Percentiles rank a stretch among this genome's conserved stretches.
Conservation (phyloP, 192 early-diverging fungal species). For the Mortierella claussenii region DNA sequence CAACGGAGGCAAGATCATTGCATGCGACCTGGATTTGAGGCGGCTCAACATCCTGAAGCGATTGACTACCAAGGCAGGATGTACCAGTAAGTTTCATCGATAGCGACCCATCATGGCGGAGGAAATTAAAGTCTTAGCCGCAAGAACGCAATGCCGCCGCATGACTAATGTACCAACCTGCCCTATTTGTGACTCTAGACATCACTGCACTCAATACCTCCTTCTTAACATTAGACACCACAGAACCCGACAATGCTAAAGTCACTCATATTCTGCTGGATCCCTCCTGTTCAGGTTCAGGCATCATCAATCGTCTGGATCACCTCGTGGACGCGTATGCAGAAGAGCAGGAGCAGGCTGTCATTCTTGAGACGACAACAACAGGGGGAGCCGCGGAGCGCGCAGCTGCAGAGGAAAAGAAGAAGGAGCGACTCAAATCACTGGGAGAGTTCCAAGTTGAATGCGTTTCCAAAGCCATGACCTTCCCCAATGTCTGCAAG, state of each 20-base stretch:
- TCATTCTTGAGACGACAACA: conserved; percentile 42
- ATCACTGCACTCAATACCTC: conserved; percentile 74
- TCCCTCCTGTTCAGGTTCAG: conserved; percentile 96
- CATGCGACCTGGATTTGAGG: conserved; percentile 87
- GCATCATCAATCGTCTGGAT: conserved; percentile 92
- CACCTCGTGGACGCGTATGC: conserved; percentile 77
- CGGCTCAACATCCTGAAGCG: conserved; percentile 79
- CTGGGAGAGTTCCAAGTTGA: conserved; percentile 90
- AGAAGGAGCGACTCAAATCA: conserved; percentile 69
- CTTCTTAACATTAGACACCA: conserved; percentile 87
- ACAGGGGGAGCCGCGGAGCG: conserved; percentile 50
- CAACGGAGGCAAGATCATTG: conserved; percentile 87
- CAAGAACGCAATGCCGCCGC: too few species aligned
- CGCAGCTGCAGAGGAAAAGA: conserved; percentile 37
- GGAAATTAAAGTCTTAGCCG: too few species aligned
- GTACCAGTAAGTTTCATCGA: conserved; percentile 70
- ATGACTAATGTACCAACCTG: background rate
- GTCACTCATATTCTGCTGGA: conserved; percentile 94
- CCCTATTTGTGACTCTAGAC: conserved; percentile 52
- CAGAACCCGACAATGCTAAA: conserved; percentile 68
- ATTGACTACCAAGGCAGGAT: conserved; percentile 82
- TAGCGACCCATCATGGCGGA: too few species aligned
- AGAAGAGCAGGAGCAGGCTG: conserved; percentile 50
- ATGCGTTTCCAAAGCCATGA: conserved; percentile 86
- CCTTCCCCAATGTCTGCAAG: conserved; percentile 84